Percentiles rank a stretch among this genome's conserved stretches.
Conservation (phyloP, 805 yeast species). For the Debaryomyces tyrocola region DNA sequence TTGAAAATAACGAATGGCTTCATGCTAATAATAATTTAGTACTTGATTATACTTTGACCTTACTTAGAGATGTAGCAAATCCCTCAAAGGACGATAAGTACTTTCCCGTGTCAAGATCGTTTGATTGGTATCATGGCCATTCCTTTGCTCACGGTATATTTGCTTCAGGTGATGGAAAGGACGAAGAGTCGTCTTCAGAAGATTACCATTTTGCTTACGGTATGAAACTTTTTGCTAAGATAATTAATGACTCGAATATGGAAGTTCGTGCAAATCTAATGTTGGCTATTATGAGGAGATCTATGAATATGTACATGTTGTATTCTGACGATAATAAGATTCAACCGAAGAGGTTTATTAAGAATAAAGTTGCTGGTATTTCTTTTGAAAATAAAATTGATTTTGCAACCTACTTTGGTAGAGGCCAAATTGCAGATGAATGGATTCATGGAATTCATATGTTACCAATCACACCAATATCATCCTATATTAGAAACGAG, state of each 20-base stretch:
- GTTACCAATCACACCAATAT: conserved; percentile 68
- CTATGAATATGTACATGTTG: conserved; percentile 58
- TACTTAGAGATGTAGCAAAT: conserved; percentile 68
- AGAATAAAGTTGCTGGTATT: conserved; percentile 72
- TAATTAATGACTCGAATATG: conserved; percentile 52
- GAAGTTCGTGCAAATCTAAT: conserved; percentile 57
- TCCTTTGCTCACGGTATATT: conserved; percentile 78
- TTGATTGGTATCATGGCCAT: conserved; percentile 78
- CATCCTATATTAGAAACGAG: conserved; percentile 57
- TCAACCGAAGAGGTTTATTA: conserved; percentile 55
- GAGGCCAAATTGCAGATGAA: conserved; percentile 54
- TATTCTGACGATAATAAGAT: conserved; percentile 52
- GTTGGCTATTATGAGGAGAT: conserved; percentile 55
- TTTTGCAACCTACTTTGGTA: conserved; percentile 74
- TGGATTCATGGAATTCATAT: conserved; percentile 81
- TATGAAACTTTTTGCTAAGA: conserved; percentile 63
- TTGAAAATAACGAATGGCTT: conserved; percentile 27
- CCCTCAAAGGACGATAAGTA: conserved; percentile 52
- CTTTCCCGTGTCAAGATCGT: conserved; percentile 67
- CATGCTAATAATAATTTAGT: conserved; percentile 26
- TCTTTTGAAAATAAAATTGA: conserved; percentile 71
- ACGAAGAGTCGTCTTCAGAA: conserved; percentile 73
- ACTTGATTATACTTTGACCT: conserved; percentile 52
- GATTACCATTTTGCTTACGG: conserved; percentile 74
- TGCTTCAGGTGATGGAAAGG: conserved; percentile 72